Evolutionary conservation across 2,329 filamentous ascomycete species (phyloP).

Genomic region (Calonectria crousiana): DNA sequence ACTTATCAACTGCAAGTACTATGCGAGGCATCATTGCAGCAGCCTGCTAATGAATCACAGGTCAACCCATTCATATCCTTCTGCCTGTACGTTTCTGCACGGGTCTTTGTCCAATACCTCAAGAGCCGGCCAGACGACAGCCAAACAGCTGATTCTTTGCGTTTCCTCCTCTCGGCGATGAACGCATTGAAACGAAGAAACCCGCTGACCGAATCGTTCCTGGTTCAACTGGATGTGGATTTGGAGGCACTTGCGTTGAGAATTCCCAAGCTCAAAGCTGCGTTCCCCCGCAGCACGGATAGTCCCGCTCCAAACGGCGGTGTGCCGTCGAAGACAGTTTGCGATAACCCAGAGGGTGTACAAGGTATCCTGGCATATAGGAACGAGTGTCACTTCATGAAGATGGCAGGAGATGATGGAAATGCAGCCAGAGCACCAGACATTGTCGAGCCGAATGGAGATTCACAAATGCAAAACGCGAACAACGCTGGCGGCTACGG

Average conservation of each 20-base stretch:
- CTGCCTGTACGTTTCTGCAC: slow-evolving; percentile 93
- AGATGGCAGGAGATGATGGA: slow-evolving; percentile 53
- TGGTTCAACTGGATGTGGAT: slow-evolving; percentile 93
- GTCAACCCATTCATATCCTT: slow-evolving; percentile 97
- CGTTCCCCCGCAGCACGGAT: slow-evolving; percentile 66
- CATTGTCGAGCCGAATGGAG: slow-evolving; percentile 52
- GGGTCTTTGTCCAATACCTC: slow-evolving; percentile 96
- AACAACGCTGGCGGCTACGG: slow-evolving; percentile 44
- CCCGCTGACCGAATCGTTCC: slow-evolving; percentile 92
- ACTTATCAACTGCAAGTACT: slow-evolving; percentile 80
- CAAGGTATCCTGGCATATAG: slow-evolving; percentile 59
- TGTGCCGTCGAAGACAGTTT: slow-evolving; percentile 38
- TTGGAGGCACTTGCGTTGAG: slow-evolving; percentile 78
- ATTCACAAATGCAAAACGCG: slow-evolving; percentile 38
- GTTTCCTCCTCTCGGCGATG: slow-evolving; percentile 92
- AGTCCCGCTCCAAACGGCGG: slow-evolving; percentile 46
- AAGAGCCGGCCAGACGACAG: slow-evolving; percentile 91
- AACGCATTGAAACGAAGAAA: slow-evolving; percentile 89
- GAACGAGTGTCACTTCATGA: slow-evolving; percentile 59
- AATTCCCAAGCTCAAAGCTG: slow-evolving; percentile 68
- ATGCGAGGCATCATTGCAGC: neutral
- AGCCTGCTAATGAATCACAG: slow-evolving; percentile 59
- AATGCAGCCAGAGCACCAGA: slow-evolving; percentile 55
- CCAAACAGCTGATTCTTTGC: slow-evolving; percentile 82
- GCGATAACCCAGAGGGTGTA: slow-evolving; percentile 52